Evolutionary conservation across 331 rosid species (phyloP).

Genomic region (Malus hybrid): DNA sequence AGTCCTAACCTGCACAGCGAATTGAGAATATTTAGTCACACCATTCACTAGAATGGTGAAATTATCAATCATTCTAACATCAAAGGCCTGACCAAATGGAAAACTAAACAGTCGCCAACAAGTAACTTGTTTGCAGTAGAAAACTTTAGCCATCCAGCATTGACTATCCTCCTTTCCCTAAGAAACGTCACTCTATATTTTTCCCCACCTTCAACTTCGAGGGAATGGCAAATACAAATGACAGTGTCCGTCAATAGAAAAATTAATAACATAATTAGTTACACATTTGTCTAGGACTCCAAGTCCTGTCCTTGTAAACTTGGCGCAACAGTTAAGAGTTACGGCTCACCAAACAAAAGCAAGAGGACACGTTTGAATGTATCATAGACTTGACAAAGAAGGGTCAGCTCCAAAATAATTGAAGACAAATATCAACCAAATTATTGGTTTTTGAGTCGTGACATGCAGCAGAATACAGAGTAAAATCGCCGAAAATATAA

Average conservation of each 20-base stretch:
- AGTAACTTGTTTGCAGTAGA: not conserved
- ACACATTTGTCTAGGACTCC: not conserved
- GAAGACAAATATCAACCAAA: too few species aligned
- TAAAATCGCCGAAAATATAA: not conserved
- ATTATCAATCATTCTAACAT: not conserved
- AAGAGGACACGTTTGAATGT: not conserved
- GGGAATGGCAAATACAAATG: not conserved
- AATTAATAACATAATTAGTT: not conserved
- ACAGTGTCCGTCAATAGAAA: not conserved
- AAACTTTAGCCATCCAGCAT: constrained; percentile 3
- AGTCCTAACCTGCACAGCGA: not conserved
- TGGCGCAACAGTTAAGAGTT: not conserved
- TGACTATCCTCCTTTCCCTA: not conserved
- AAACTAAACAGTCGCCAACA: not conserved
- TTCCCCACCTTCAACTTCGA: not conserved
- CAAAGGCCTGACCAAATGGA: not conserved
- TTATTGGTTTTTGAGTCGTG: not conserved
- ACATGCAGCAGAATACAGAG: not conserved
- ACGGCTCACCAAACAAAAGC: not conserved
- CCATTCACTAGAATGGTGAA: not conserved
- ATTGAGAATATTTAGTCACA: not conserved
- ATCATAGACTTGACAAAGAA: not conserved
- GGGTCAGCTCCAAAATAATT: not conserved
- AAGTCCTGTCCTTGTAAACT: not conserved
- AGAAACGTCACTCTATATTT: not conserved